Evolutionary conservation across 2,329 filamentous ascomycete species (phyloP).

Genomic region (Rhexocercosporidium sp.): DNA sequence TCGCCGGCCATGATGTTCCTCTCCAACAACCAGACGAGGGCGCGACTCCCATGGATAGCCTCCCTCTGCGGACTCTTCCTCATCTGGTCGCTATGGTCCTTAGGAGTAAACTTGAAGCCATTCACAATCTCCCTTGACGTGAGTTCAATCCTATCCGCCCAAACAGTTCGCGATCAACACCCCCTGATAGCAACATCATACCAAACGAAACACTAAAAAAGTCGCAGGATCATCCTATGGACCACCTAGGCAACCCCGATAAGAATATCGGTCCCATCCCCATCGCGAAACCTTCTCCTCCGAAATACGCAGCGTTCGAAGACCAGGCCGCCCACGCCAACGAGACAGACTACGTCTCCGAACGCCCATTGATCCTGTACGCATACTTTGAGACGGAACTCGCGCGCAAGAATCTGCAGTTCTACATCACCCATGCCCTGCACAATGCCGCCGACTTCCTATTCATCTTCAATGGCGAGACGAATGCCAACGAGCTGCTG

Average conservation of each 20-base stretch:
- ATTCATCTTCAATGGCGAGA: conserved; percentile 39
- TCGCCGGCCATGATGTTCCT: background rate
- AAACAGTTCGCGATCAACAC: background rate
- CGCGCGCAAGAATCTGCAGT: conserved; percentile 36
- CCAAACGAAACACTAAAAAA: background rate
- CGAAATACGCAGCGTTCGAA: conserved; percentile 5
- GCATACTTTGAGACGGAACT: conserved; percentile 35
- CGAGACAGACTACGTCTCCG: conserved; percentile 6
- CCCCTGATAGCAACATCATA: background rate
- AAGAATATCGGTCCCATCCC: conserved; percentile 5
- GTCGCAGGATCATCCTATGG: background rate
- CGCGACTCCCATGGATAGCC: conserved; percentile 4
- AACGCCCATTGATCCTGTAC: conserved; percentile 38
- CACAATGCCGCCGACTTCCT: conserved; percentile 38
- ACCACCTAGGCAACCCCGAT: background rate
- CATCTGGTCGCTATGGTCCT: conserved; percentile 14
- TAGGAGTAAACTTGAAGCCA: conserved; percentile 3
- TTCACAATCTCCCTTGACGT: background rate
- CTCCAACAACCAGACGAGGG: conserved; percentile 6
- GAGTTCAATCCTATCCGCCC: background rate
- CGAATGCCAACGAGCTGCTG: conserved; percentile 29
- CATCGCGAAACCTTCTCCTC: background rate
- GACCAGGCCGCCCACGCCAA: background rate
- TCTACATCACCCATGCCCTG: conserved; percentile 37
- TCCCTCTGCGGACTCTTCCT: conserved; percentile 9